These are phyloP conservation scores for Dactylorhiza incarnata DNA, from an alignment of 106 monocot species.

Conservation along the genomic window DNA sequence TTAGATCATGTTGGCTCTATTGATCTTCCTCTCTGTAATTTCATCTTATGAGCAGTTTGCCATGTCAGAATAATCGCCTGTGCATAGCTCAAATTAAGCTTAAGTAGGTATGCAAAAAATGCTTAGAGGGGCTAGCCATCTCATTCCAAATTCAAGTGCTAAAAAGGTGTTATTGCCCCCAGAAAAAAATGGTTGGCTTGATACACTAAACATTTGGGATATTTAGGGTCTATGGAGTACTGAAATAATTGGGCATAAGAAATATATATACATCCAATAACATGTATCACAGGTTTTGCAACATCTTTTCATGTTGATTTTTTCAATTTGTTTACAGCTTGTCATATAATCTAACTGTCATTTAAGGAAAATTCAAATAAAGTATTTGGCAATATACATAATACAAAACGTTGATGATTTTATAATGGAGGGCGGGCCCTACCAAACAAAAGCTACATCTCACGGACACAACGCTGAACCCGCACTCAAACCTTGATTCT, in stretches of 20 bases:
- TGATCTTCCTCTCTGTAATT: constrained; percentile 72
- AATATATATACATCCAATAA: background rate
- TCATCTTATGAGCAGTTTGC: constrained; percentile 99
- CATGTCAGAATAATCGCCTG: constrained; percentile 94
- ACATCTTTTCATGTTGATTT: no score
- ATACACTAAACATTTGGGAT: background rate
- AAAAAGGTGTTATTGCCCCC: background rate
- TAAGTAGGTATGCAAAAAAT: background rate
- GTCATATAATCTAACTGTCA: no score
- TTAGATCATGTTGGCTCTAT: constrained; percentile 45
- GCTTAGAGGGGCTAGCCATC: background rate
- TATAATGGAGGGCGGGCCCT: no score
- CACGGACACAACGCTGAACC: no score
- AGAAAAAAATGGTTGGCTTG: background rate
- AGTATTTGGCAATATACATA: no score
- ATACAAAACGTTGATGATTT: no score
- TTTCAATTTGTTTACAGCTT: no score
- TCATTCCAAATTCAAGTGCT: background rate
- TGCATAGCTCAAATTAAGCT: background rate
- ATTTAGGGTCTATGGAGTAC: background rate
- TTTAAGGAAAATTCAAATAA: no score
- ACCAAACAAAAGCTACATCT: no score
- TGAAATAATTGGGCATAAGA: background rate
- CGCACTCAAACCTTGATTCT: no score
- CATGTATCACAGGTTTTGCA: background rate